Evolutionary conservation across 768 basidiomycete genomes (phyloP), one percentile per base, ranked within the genome.

Genomic region (Leccinum broughii): DNA sequence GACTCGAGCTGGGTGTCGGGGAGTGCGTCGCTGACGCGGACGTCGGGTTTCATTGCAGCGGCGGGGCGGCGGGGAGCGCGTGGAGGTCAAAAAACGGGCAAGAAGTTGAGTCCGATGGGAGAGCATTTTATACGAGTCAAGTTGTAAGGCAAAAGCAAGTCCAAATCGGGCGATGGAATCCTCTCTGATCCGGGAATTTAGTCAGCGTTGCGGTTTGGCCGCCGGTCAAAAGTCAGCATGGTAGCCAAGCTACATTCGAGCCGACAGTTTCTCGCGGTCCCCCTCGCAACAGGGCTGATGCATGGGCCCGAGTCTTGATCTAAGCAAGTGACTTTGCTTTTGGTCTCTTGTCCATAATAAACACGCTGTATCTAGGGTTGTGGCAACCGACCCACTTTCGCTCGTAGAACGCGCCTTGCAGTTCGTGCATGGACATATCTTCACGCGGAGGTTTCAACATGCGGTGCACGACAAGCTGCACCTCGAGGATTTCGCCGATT

Each of bases 1-100:
- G 58, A 64, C 4, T 46, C 35, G 53, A 55, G 49, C 64, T 71
- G 17, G 62, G 13, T 51, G 64, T 68, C 60, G 24, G 28, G 50
- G 4, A 3, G 11, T 10, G 60, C 64, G 62, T 69, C 62, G 32
- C 58, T 48, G 63, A 56, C 55, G 53, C 54, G 35, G 4, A 49
- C 9, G 20, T 63, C 51, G 8, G 10, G 48, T 51, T 65, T 41
- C 64, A 65, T 69, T 41, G 41, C 3, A 49, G 17, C n/a, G 39
- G 17, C 10, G 11, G 17, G 10, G 52, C 15, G 49, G 54, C 3
- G 28, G 32, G 30, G n/a, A 44, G n/a, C 48, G n/a, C 48, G 11
- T 6, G 34, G 24, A 0, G 56, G 50, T 49, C 28, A 53, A 26
- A 30, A 56, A 34, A 57, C 20, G 44, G 44, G 0, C n/a, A 46